These are phyloP conservation scores for Chlamydomonas reinhardtii DNA, from an alignment of 163 green algal genomes.

Conservation along the genomic window DNA sequence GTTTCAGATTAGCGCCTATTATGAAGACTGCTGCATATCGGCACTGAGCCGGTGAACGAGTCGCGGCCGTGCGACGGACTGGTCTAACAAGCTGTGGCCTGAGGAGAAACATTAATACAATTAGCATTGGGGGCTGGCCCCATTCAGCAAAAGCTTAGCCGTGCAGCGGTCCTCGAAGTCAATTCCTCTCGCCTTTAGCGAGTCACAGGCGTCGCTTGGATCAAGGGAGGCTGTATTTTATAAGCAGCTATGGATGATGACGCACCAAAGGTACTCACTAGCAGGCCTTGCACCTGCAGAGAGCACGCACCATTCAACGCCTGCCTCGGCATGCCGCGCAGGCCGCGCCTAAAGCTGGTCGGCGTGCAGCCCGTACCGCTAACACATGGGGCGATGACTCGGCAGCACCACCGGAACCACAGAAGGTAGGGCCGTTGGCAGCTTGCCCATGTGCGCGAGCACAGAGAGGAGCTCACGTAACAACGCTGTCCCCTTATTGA, in stretches of 20 bases:
- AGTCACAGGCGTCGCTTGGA: neutral
- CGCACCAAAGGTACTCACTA: neutral
- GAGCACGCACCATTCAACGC: neutral
- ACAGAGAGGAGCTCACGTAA: neutral
- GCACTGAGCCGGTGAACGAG: too few species aligned
- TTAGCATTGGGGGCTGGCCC: too few species aligned
- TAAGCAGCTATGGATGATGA: slow-evolving; percentile 21
- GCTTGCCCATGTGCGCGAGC: neutral
- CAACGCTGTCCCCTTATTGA: neutral
- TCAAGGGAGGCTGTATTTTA: neutral
- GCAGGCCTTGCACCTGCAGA: too few species aligned
- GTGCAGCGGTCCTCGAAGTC: too few species aligned
- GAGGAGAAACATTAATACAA: too few species aligned
- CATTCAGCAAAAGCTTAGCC: too few species aligned
- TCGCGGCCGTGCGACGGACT: too few species aligned
- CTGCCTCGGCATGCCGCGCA: neutral
- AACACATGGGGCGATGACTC: slow-evolving; percentile 43
- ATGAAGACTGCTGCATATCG: too few species aligned
- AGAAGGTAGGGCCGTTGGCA: neutral
- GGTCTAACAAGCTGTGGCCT: too few species aligned
- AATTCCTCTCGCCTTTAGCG: too few species aligned
- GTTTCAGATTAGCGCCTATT: too few species aligned
- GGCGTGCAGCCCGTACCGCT: slow-evolving; percentile 8
- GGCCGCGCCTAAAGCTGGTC: slow-evolving; percentile 31
- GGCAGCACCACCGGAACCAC: neutral